Evolutionary conservation across 352 stramenopile species (phyloP).

Genomic region (Pythium chondricola): DNA sequence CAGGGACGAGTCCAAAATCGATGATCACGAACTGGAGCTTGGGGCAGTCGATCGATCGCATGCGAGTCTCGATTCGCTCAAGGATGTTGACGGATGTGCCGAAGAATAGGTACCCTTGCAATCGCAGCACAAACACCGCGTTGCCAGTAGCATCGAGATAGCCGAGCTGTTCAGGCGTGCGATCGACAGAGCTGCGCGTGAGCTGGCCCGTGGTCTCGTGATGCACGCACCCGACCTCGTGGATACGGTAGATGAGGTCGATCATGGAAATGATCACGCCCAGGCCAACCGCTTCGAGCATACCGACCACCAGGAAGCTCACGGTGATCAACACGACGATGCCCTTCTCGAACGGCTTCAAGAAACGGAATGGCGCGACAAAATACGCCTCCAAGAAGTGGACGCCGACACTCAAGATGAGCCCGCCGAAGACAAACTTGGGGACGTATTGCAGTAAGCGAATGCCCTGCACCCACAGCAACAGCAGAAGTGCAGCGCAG

Average conservation of each 20-base stretch:
- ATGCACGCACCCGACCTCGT: slow-evolving; percentile 71
- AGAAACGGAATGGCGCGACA: slow-evolving; percentile 57
- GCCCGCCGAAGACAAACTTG: slow-evolving; percentile 78
- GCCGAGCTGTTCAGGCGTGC: slow-evolving; percentile 47
- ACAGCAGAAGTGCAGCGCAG: slow-evolving; percentile 42
- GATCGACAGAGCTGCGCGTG: slow-evolving; percentile 58
- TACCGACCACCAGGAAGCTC: slow-evolving; percentile 68
- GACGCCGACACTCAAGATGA: slow-evolving; percentile 66
- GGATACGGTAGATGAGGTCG: slow-evolving; percentile 72
- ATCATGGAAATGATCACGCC: slow-evolving; percentile 79
- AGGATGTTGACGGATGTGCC: slow-evolving; percentile 75
- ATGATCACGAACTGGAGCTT: slow-evolving; percentile 67
- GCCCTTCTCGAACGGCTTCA: slow-evolving; percentile 58
- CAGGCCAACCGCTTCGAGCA: slow-evolving; percentile 63
- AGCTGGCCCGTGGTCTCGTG: slow-evolving; percentile 67
- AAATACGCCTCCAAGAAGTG: slow-evolving; percentile 81
- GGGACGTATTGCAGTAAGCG: slow-evolving; percentile 63
- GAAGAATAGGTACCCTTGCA: slow-evolving; percentile 82
- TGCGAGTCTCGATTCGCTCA: slow-evolving; percentile 63
- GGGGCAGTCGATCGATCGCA: slow-evolving; percentile 46
- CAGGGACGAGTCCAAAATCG: slow-evolving; percentile 73
- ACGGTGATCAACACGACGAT: slow-evolving; percentile 63
- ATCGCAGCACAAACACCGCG: slow-evolving; percentile 61
- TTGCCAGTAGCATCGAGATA: slow-evolving; percentile 48
- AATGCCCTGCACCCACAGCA: slow-evolving; percentile 64